These are phyloP conservation scores for Chaetomium globosum DNA, from an alignment of 2,329 filamentous ascomycete genomes.

Conservation along the genomic window DNA sequence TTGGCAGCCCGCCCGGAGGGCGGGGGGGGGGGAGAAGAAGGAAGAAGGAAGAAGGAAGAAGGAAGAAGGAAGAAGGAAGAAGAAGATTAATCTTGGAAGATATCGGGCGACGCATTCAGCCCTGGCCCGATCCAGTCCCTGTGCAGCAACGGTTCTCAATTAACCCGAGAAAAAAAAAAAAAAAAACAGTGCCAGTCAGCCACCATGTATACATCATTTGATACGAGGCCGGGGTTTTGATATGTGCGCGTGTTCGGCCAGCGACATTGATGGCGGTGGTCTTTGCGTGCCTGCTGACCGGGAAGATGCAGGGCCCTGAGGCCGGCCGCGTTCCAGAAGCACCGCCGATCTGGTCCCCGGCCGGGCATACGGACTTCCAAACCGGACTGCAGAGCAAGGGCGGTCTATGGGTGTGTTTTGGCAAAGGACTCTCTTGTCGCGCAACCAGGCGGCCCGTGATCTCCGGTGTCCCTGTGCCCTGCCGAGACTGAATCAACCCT, in stretches of 20 bases:
- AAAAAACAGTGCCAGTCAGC: neutral
- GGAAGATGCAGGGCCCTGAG: constrained; percentile 3
- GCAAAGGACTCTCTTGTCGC: neutral
- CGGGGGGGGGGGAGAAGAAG: neutral
- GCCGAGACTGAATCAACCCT: constrained; percentile 19
- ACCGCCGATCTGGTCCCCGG: neutral
- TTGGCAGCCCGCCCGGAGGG: too few species aligned
- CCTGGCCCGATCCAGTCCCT: neutral
- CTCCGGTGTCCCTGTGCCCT: constrained; percentile 13
- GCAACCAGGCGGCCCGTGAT: constrained; percentile 15
- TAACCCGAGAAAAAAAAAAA: neutral
- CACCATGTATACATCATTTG: neutral
- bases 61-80: neutral
- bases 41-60: too few species aligned
- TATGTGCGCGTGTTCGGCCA: neutral
- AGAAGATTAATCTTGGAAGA: constrained; percentile 20
- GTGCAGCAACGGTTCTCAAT: neutral
- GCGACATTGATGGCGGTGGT: neutral
- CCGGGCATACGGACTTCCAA: neutral
- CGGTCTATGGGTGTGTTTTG: neutral
- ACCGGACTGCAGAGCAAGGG: neutral
- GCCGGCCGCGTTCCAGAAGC: constrained; percentile 12
- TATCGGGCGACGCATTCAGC: constrained; percentile 6
- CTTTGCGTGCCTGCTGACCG: neutral
- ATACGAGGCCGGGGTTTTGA: neutral